Evolutionary conservation across 163 green algal species (phyloP).

Genomic region (Chloromonas sp.): DNA sequence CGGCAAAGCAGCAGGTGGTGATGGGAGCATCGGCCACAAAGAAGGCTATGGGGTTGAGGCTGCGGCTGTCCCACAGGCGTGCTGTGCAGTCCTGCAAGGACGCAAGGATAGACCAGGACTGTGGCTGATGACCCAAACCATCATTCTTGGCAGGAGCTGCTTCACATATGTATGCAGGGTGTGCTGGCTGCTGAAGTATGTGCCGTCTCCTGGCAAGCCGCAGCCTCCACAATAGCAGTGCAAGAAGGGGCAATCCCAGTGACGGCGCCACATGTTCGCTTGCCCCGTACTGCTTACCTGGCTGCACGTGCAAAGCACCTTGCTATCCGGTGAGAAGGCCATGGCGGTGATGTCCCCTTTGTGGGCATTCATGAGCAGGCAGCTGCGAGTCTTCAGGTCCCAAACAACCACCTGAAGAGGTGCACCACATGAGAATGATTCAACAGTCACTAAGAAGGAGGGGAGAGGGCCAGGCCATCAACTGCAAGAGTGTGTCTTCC

Average conservation of each 20-base stretch:
- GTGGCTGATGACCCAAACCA: too few species aligned
- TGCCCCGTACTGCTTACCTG: neutral
- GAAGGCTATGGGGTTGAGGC: neutral
- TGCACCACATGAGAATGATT: too few species aligned
- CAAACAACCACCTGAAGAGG: constrained; percentile 17
- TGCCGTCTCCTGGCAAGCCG: too few species aligned
- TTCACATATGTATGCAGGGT: too few species aligned
- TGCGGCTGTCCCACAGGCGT: neutral
- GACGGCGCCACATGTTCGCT: too few species aligned
- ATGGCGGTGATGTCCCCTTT: constrained; percentile 35
- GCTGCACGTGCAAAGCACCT: constrained; percentile 28
- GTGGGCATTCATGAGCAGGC: constrained; percentile 41
- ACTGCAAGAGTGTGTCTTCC: neutral
- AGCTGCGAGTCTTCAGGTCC: constrained; percentile 21
- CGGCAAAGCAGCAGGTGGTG: neutral
- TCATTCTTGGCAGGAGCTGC: too few species aligned
- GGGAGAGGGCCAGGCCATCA: neutral
- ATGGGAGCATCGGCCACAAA: neutral
- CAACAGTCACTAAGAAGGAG: too few species aligned
- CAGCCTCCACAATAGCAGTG: too few species aligned
- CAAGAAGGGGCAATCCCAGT: too few species aligned
- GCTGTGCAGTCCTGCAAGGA: neutral
- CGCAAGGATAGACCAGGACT: neutral
- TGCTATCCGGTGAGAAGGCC: constrained; percentile 38
- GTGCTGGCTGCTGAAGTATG: too few species aligned